Base-by-base conservation (phyloP, 768 basidiomycete species). In the Boletus eberwhitei region DNA sequence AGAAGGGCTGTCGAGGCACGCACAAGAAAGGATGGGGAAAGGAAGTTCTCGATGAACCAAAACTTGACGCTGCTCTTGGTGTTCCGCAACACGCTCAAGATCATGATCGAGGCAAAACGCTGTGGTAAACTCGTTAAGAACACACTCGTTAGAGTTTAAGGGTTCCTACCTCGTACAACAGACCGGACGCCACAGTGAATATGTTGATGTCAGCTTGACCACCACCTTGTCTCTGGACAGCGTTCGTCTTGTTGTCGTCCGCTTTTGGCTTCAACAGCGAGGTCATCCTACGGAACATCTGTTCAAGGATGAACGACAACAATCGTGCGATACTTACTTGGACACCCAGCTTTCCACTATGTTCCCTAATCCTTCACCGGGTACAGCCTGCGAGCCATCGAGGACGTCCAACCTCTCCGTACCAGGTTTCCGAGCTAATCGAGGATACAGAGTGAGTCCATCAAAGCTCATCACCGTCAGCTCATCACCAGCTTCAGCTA, bases 11-110 rank as follows among this genome's bases (percentile, higher is more conserved):
- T 19, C 29, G 16, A 57, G 44, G 4, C 8, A 75, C 83, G 62
- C 61, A 92, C 93, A 54, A 98, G 73, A 82, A 99, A 99, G 0
- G 94, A 90, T 1, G 96, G 97, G 0, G 96, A 98, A 14, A 98
- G 80, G 81, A 99, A 99, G 74, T 99, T 98, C 69, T 97, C 91
- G 59, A 99, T 98, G 73, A 98, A 98, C 97, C 97, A 98, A 74
- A 98, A 99, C 71, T 99, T 99, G 71, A 99, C 95, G 26, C 85
- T 88, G 64, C 88, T 90, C 19, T 93, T 86, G 17, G 97, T 98
- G 66, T 98, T 96, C 38, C 87, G 86, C 59, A 98, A 77, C 32
- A 99, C 97, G 61, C 93, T 96, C 35, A 98, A 78, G 53, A 98
- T 92, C 97, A 98, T 99, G 74, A 99, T 98, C 9, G 92, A 93